Base-by-base conservation (phyloP, 163 green algal genomes). In the Chlorella variabilis region DNA sequence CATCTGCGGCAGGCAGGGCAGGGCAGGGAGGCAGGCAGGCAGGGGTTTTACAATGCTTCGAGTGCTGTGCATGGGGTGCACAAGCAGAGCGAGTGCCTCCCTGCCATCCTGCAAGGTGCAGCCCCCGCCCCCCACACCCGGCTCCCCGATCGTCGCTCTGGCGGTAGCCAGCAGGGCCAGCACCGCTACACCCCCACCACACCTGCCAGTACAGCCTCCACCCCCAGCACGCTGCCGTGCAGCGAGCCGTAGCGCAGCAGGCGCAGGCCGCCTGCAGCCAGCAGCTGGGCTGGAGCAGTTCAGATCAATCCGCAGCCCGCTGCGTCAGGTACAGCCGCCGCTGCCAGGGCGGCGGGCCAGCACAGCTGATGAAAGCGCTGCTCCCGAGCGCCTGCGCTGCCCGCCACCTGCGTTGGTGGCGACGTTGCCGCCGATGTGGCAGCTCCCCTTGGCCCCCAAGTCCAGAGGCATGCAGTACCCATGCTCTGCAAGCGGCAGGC, bases 371-470 rank as follows among this genome's bases (percentile, higher is more conserved):
- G n/a, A n/a, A n/a, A n/a, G n/a, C n/a, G n/a, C n/a, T n/a, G n/a
- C n/a, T n/a, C n/a, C n/a, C n/a, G n/a, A n/a, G n/a, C n/a, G n/a
- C n/a, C n/a, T n/a, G 34, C 34, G 6, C 51, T 9, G 15, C 62
- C 17, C 80, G 11, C 15, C 81, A 88, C 94, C 96, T 75, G 97
- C 97, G 71, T 99, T 99, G 41, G 97, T 99, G 66, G 94, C 93
- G 15, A 99, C 90, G 83, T 98, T 98, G 70, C 97, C 97, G 2
- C 97, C 97, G n/a, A 99, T 97, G 27, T 98, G 93, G 89, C 97
- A 99, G 82, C 87, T 97, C 18, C 93, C 95, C 86, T 98, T 98
- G 41, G 96, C 95, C 0, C 97, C 97, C 54, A 99, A 85, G 81
- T 98, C 96, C 66, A 99, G 89, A 0, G 96, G 97, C 89, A 98